Conservation (phyloP, 257 asterid species). For the Prunella vulgaris region DNA sequence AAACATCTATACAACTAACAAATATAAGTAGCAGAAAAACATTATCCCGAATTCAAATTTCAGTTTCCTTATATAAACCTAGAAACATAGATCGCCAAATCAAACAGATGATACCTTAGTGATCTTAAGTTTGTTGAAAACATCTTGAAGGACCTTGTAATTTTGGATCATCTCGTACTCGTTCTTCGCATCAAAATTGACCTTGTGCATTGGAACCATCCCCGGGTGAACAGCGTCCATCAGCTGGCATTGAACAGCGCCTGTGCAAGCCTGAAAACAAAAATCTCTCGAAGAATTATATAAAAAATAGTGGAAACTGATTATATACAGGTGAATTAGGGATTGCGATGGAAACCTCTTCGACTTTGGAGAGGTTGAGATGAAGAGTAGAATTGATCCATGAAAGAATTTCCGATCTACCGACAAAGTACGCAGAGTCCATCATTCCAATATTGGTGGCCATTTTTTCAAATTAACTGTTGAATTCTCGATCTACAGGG, state of each 20-base stretch:
- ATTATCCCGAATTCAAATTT: not conserved
- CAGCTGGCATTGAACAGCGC: conserved; percentile 91
- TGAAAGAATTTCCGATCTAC: conserved; percentile 76
- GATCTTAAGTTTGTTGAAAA: conserved; percentile 77
- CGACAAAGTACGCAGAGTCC: conserved; percentile 93
- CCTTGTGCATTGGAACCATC: conserved; percentile 90
- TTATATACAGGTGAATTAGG: not conserved
- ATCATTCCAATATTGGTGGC: conserved; percentile 74
- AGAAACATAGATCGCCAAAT: not conserved
- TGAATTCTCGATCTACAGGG: conserved; percentile 4
- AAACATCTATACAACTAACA: not conserved
- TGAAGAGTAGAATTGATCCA: conserved; percentile 88
- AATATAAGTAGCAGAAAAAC: not conserved
- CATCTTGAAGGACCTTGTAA: conserved; percentile 88
- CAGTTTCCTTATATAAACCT: not conserved
- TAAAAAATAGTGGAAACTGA: not conserved
- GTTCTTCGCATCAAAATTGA: conserved; percentile 77
- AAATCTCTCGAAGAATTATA: not conserved
- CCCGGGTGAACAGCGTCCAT: conserved; percentile 87
- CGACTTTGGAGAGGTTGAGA: conserved; percentile 85
- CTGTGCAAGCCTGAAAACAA: conserved; percentile 61
- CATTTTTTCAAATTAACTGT: conserved; percentile 31
- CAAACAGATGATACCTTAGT: conserved; percentile 48
- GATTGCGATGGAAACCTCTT: conserved; percentile 50
- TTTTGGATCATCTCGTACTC: conserved; percentile 94